Evolutionary conservation across 2,329 filamentous ascomycete species (phyloP), one percentile per base, ranked within the genome.

Genomic region (Trichoderma sp.): DNA sequence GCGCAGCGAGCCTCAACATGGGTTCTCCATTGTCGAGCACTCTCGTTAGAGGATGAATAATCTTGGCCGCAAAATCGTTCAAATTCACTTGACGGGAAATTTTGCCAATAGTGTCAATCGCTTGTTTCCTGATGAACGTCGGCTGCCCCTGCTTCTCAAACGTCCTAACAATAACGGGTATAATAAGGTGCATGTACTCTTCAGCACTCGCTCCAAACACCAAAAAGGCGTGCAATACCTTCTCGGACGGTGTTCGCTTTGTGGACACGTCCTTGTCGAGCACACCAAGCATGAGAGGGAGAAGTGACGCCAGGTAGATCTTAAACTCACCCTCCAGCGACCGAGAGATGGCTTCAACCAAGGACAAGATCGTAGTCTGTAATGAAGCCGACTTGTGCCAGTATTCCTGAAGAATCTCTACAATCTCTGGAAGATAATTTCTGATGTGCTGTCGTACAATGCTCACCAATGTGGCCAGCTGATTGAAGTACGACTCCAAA

Each of bases 101-200:
- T 82, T 97, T 96, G 27, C 95, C 96, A 76, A 99, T 92, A 0
- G 95, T 97, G 80, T 99, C 97, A 79, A 99, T 98, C 0, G 96
- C 96, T 29, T 92, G 92, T 83, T 95, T 97, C 71, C 95, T 91
- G 65, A 98, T 91, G 76, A 93, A 93, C 1, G 90, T 87, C 8
- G 95, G 95, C 77, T 97, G 94, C 12, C 93, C 92, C 38, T 93
- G 91, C 81, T 95, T 97, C 83, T 99, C 96, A 81, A 99, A 98
- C 66, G 98, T 93, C 62, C 93, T 92, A 9, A 99, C 95, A 80
- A 99, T 95, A 45, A 97, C 95, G 0, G 97, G 97, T 69, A 99
- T 94, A 79, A 99, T 98, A 71, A 99, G 88, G 83, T 99, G 97
- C 97, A 99, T 99, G 83, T 99, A 99, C 83, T 99, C 97, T 83